Base-by-base conservation (phyloP, 2,329 filamentous ascomycete species). In the Whalleya microplaca region DNA sequence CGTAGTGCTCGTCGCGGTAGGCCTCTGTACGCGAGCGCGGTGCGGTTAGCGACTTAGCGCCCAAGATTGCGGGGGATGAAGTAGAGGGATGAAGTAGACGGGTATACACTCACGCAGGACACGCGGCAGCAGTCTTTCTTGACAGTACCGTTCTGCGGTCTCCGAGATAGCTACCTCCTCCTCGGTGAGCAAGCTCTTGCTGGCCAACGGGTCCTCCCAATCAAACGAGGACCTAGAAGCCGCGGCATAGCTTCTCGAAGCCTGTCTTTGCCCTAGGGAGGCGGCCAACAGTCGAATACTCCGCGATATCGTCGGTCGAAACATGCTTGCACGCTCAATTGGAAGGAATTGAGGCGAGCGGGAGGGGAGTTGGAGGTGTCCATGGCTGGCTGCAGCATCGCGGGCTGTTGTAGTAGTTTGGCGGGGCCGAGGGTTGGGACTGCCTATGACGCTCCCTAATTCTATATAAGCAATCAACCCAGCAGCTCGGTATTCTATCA, bases 91-190 rank as follows among this genome's bases (percentile, higher is more conserved):
- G 12, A 21, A 45, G 40, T 42, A 2, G n/a, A 20, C 21, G n/a
- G 9, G 21, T 19, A 12, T 57, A 91, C 90, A 74, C 84, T 64
- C 81, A 96, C 93, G 88, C 57, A 97, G 81, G 48, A 99, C 89
- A 62, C 94, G 83, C 48, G 95, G 95, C 42, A 90, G 79, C 77
- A 99, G 81, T 58, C 85, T 85, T 72, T 98, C 93, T 74, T 98
- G 94, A 72, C 93, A 98, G 71, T 98, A 99, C 59, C 91, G 84
- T 75, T 96, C 90, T 32, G 94, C 94, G 5, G 92, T 96, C 68
- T 97, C 92, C 42, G 89, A 83, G 64, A 99, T 94, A 14, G 93
- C 92, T 63, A 91, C 72, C 75, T 99, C 95, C 58, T 99, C 95
- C 64, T 96, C 91, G 1, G 92, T 96, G 68, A 92, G 84, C 44